Conservation (phyloP, 2,329 filamentous ascomycete species). For the Claviceps sp. region DNA sequence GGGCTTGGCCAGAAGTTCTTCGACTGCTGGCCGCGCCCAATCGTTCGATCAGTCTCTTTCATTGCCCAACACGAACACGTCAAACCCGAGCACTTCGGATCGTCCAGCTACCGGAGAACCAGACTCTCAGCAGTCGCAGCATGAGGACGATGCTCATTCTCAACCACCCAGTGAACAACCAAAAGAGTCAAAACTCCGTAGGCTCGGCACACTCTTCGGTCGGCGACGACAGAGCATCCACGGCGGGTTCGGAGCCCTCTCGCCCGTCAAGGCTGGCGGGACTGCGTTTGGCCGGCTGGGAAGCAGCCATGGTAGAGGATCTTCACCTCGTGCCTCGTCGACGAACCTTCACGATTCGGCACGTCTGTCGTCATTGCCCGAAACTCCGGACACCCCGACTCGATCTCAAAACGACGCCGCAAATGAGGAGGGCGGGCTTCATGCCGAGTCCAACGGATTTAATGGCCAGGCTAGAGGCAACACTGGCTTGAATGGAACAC, state of each 20-base stretch:
- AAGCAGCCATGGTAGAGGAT: conserved; percentile 45
- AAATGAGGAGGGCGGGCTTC: conserved; percentile 14
- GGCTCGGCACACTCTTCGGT: conserved; percentile 55
- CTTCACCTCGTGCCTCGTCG: conserved; percentile 46
- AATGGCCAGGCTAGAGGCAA: conserved; percentile 18
- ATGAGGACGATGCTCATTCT: conserved; percentile 4
- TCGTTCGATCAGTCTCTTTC: conserved; percentile 4
- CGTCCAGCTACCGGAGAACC: conserved; percentile 4
- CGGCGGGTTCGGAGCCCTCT: conserved; percentile 44
- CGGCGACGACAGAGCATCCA: conserved; percentile 54
- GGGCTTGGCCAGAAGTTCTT: conserved; percentile 28
- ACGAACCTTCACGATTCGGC: conserved; percentile 43
- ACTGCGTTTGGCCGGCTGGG: conserved; percentile 48
- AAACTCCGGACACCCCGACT: conserved; percentile 34
- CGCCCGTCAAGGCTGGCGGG: conserved; percentile 35
- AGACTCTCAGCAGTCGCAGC: conserved; percentile 3
- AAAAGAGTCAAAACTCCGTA: conserved; percentile 41
- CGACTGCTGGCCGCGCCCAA: conserved; percentile 8
- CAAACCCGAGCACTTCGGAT: neutral
- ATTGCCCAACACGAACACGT: neutral
- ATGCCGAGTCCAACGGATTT: conserved; percentile 34
- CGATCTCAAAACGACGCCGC: conserved; percentile 15
- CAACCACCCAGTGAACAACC: conserved; percentile 6
- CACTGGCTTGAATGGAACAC: conserved; percentile 34
- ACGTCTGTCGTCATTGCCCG: conserved; percentile 42